These are phyloP conservation scores for Quercus lobata DNA, from an alignment of 331 rosid genomes.

Conservation along the genomic window DNA sequence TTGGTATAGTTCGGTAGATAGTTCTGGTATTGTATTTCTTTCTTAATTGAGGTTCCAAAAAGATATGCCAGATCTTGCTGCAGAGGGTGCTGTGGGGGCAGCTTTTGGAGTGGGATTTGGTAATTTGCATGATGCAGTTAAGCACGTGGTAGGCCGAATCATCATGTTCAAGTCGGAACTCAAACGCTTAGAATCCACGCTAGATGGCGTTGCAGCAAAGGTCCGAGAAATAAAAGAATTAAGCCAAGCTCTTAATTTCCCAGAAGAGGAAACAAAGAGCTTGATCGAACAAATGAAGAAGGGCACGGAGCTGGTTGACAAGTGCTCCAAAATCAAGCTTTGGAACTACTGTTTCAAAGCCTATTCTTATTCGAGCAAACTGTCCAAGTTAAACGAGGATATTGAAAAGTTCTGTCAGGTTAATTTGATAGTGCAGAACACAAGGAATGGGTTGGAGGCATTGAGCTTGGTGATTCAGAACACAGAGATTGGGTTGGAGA, in stretches of 20 bases:
- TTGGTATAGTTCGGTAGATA: too few species aligned
- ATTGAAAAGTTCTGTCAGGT: neutral
- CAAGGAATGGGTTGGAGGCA: neutral
- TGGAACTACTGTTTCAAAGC: neutral
- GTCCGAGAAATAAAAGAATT: neutral
- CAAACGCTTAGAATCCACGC: neutral
- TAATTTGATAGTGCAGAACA: neutral
- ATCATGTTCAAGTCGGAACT: neutral
- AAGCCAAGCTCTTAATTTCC: neutral
- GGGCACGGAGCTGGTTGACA: neutral
- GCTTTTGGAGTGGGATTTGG: neutral
- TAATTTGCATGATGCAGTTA: neutral
- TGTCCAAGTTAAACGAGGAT: neutral
- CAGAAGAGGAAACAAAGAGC: neutral
- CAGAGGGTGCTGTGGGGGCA: neutral
- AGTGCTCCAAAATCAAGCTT: slow-evolving; percentile 20
- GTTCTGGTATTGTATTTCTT: too few species aligned
- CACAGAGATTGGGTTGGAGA: too few species aligned
- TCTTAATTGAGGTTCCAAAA: neutral
- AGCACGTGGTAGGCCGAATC: neutral
- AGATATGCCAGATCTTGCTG: neutral
- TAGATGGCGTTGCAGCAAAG: neutral
- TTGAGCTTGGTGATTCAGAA: neutral
- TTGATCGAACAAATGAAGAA: neutral
- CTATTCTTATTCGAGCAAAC: neutral